These are phyloP conservation scores for Parietichytrium sp. DNA, from an alignment of 108 stramenopile genomes.

Conservation along the genomic window DNA sequence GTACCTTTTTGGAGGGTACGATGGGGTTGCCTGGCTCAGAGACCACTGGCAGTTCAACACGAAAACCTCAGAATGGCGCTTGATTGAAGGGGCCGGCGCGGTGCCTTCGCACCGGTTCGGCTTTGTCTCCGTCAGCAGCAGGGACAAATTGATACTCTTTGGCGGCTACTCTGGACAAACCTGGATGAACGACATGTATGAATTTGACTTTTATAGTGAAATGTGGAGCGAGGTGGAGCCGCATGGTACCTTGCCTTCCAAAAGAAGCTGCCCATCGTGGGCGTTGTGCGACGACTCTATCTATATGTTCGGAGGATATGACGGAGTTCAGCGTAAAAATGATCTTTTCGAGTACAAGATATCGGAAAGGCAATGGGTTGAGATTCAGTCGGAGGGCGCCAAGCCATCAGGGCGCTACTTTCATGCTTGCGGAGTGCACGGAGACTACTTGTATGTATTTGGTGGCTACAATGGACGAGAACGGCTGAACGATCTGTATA, in stretches of 20 bases:
- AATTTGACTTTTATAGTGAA: constrained; percentile 71
- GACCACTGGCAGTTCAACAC: constrained; percentile 87
- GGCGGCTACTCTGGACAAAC: constrained; percentile 83
- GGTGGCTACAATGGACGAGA: constrained; percentile 84
- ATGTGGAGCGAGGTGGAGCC: constrained; percentile 68
- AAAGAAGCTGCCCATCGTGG: constrained; percentile 82
- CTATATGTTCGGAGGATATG: constrained; percentile 90
- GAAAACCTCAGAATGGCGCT: constrained; percentile 42
- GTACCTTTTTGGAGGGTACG: constrained; percentile 85
- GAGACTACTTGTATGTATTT: constrained; percentile 79
- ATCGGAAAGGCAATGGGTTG: constrained; percentile 77
- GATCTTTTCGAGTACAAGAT: constrained; percentile 85
- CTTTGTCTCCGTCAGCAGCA: constrained; percentile 81
- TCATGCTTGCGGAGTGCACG: constrained; percentile 83
- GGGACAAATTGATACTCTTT: constrained; percentile 80
- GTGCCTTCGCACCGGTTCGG: constrained; percentile 80
- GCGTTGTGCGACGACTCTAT: constrained; percentile 77
- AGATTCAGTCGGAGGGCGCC: constrained; percentile 76
- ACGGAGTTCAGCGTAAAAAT: constrained; percentile 83
- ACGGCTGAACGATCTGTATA: constrained; percentile 82
- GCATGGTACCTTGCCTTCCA: constrained; percentile 64
- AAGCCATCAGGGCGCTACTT: constrained; percentile 85
- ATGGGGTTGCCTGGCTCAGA: constrained; percentile 80
- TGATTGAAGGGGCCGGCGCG: neutral
- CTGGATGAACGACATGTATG: constrained; percentile 83